A percentile compares a stretch with the other conserved stretches of the same genome.
Evolutionary conservation across 371 early-diverging fungal genomes (phyloP).

Genomic region (Nematocida sp.): DNA sequence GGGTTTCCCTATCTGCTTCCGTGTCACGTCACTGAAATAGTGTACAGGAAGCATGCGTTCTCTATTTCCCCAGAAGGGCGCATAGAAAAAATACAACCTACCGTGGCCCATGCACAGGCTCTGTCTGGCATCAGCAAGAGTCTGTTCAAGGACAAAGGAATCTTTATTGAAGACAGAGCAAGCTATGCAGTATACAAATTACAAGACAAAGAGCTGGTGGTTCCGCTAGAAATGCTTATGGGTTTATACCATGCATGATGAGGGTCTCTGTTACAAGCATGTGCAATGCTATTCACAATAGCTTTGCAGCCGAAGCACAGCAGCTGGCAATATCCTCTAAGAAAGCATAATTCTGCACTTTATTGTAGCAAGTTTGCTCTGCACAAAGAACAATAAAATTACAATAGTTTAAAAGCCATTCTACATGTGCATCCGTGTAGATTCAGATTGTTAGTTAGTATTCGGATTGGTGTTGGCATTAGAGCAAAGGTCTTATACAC

Average conservation of each 20-base stretch:
- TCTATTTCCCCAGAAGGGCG: background rate
- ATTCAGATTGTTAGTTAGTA: no score
- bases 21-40: background rate
- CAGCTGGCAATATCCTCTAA: no score
- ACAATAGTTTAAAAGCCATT: no score
- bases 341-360: no score
- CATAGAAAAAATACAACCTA: background rate
- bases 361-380: no score
- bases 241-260: background rate
- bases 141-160: conserved; percentile 5
- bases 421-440: no score
- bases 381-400: no score
- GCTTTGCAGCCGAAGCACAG: no score
- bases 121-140: background rate
- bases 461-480: no score
- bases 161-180: conserved; percentile 13
- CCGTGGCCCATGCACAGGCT: background rate
- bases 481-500: no score
- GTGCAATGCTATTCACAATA: no score
- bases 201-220: background rate
- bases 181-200: background rate
- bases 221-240: background rate
- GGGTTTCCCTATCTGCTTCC: conserved; percentile 16
- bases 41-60: background rate
- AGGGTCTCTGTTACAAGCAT: background rate